Base-by-base conservation (phyloP, 352 stramenopile species). In the Globisporangium spiculum region DNA sequence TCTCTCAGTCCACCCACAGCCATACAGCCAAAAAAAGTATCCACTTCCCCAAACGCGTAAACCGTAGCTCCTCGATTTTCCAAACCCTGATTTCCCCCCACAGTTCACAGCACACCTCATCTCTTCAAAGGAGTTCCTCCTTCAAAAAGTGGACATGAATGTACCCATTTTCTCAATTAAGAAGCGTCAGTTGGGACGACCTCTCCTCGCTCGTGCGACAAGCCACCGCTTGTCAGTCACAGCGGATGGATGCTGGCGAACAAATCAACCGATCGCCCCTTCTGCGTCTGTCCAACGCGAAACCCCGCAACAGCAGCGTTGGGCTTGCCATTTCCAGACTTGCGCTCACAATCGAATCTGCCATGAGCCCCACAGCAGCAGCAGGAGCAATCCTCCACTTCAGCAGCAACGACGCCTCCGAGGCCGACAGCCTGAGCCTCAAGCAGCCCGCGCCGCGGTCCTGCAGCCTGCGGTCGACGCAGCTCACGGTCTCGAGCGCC, bases 381-480 rank as follows among this genome's bases (percentile, higher is more conserved):
- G 18, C 46, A 30, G 30, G 0, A 32, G 30, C 5, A 26, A 10
- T 1, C 18, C 36, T 46, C 38, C 38, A 46, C 16, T 46, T 46
- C 14, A 46, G 38, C 38, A 46, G 38, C 38, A 20, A 46, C 3
- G 38, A 7, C 12, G 12, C 12, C 12, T 18, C 38, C 3, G 38
- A 20, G 38, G 38, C 38, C 10, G 12, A 46, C 38, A 46, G 12
- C 12, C 38, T 46, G 38, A 46, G 12, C 38, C 38, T 46, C 38
- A 46, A 46, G 38, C 38, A 65, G 60, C 44, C 44, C 2, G 26
- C 3, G 1, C 41, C 16, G 5, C 60, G 60, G 18, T 60, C 46
- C 34, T 26, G 50, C 32, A 67, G 61, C 32, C 26, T 60, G 61
- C 61, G 61, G 8, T 59, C 52, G 48, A 67, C 61, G 16, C 27